These are phyloP conservation scores for Colletotrichum echinochloae DNA, from an alignment of 2,329 filamentous ascomycete genomes.

Conservation along the genomic window DNA sequence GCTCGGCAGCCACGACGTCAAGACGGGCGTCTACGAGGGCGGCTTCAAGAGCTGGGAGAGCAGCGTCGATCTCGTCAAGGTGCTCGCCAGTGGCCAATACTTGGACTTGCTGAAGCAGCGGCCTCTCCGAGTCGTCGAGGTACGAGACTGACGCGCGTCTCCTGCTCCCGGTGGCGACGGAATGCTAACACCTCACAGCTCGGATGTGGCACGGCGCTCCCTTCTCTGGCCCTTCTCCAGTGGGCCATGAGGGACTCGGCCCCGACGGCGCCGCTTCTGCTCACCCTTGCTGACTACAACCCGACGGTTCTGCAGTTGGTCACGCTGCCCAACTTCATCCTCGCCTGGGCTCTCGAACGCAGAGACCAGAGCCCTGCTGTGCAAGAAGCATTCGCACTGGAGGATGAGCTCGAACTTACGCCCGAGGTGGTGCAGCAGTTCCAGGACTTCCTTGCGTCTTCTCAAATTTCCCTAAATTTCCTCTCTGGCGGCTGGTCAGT, in stretches of 20 bases:
- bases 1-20: constrained; percentile 78
- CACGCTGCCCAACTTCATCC: constrained; percentile 81
- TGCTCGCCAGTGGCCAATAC: constrained; percentile 62
- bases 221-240: constrained; percentile 77
- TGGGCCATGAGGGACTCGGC: constrained; percentile 58
- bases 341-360: constrained; percentile 72
- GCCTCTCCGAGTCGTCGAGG: constrained; percentile 65
- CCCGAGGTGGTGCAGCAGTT: constrained; percentile 70
- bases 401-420: constrained; percentile 74
- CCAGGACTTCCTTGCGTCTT: constrained; percentile 60
- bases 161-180: constrained; percentile 18
- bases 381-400: constrained; percentile 59
- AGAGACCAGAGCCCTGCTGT: constrained; percentile 53
- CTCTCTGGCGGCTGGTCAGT: constrained; percentile 81
- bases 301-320: constrained; percentile 81
- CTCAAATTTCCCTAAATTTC: constrained; percentile 70
- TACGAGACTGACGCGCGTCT: constrained; percentile 49
- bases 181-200: constrained; percentile 62
- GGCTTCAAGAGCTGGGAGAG: constrained; percentile 94
- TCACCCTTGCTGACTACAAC: constrained; percentile 85
- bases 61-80: constrained; percentile 81
- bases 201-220: constrained; percentile 82
- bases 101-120: constrained; percentile 48
- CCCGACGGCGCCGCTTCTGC: constrained; percentile 57
- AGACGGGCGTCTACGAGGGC: constrained; percentile 85